These are phyloP conservation scores for Blumeria graminis DNA, from an alignment of 2,329 filamentous ascomycete genomes.

Conservation along the genomic window DNA sequence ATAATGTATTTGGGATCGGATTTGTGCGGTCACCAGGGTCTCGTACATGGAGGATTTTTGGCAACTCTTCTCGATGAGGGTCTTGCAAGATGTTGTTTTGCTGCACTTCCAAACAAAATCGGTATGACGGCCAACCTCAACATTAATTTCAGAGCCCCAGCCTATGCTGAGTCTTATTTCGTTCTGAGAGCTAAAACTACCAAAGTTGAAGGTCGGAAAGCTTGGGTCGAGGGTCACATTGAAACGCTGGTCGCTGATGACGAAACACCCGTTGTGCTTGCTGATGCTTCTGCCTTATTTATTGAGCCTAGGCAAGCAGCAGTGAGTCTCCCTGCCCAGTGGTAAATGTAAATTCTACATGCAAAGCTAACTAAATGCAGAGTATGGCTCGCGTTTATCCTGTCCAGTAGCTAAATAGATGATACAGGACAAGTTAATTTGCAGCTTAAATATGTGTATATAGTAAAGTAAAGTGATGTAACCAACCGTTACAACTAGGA, in stretches of 20 bases:
- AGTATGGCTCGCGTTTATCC: neutral
- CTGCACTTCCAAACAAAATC: constrained; percentile 63
- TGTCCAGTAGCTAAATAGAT: neutral
- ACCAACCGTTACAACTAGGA: too few species aligned
- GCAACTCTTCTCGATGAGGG: constrained; percentile 89
- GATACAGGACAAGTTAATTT: too few species aligned
- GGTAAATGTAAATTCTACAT: too few species aligned
- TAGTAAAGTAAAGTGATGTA: too few species aligned
- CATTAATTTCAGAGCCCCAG: constrained; percentile 61
- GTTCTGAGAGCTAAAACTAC: constrained; percentile 59
- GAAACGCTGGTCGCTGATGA: constrained; percentile 48
- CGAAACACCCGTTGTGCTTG: constrained; percentile 41
- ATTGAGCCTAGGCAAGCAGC: constrained; percentile 67
- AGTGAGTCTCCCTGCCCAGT: constrained; percentile 7
- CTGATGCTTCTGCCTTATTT: constrained; percentile 68
- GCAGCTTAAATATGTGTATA: too few species aligned
- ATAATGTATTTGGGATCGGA: constrained; percentile 56
- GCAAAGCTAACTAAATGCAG: neutral
- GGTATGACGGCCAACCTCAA: constrained; percentile 70
- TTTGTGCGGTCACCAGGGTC: constrained; percentile 72
- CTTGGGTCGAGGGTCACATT: constrained; percentile 73
- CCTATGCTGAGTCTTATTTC: constrained; percentile 48
- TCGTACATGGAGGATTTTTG: constrained; percentile 73
- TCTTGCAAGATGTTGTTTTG: constrained; percentile 68
- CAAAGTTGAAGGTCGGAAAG: constrained; percentile 78